These are phyloP conservation scores for Rubia peregrina DNA, from an alignment of 305 asterid species.

Conservation along the genomic window DNA sequence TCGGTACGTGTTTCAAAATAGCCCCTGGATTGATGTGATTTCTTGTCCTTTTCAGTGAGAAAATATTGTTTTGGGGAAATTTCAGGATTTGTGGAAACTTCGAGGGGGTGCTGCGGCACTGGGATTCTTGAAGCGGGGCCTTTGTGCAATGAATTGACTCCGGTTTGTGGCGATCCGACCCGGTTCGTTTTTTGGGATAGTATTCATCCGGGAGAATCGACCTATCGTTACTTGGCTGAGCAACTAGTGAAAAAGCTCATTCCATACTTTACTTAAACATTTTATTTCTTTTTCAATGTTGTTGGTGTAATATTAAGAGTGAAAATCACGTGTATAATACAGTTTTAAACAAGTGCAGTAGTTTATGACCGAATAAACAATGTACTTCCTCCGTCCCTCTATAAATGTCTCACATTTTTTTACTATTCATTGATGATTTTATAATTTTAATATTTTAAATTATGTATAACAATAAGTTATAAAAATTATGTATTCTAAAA, in stretches of 20 bases:
- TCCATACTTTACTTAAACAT: neutral
- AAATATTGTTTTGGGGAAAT: neutral
- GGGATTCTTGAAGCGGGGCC: conserved; percentile 21
- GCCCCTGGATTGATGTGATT: neutral
- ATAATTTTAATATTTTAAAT: no score
- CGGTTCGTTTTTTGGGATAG: conserved; percentile 17
- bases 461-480: no score
- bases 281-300: neutral
- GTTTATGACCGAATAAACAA: no score
- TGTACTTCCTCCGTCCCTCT: no score
- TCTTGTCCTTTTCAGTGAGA: no score
- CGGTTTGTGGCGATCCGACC: conserved; percentile 17
- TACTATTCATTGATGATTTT: no score
- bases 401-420: no score
- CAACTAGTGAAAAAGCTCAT: conserved; percentile 7
- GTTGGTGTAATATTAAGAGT: neutral
- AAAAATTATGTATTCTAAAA: no score
- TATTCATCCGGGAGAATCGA: conserved; percentile 19
- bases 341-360: no score
- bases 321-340: no score
- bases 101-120: conserved; percentile 22
- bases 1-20: conserved; percentile 4
- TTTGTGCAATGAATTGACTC: conserved; percentile 3
- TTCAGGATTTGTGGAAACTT: conserved; percentile 20
- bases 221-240: conserved; percentile 14